These are phyloP conservation scores for Setomelanomma holmii DNA, from an alignment of 2,329 filamentous ascomycete species.

Conservation along the genomic window DNA sequence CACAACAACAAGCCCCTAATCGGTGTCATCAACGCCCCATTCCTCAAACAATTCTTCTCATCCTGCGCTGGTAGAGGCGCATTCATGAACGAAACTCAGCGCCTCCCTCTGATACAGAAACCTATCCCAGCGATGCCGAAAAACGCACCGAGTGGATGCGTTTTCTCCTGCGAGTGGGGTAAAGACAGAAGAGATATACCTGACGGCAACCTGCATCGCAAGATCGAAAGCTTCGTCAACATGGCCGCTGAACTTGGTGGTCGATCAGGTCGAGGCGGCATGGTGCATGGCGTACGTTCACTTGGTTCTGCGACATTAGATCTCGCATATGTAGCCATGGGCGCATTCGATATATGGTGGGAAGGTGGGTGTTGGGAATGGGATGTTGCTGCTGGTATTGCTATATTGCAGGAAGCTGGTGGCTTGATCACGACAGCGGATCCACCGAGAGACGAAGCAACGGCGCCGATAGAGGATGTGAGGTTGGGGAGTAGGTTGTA, in stretches of 20 bases:
- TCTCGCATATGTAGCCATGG: slow-evolving; percentile 77
- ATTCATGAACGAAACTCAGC: slow-evolving; percentile 70
- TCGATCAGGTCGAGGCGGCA: slow-evolving; percentile 71
- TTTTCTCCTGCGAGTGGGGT: slow-evolving; percentile 81
- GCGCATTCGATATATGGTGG: slow-evolving; percentile 82
- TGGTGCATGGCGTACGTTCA: slow-evolving; percentile 79
- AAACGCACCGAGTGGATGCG: slow-evolving; percentile 71
- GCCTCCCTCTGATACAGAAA: slow-evolving; percentile 68
- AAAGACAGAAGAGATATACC: slow-evolving; percentile 73
- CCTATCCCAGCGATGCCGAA: slow-evolving; percentile 69
- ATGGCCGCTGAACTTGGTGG: slow-evolving; percentile 73
- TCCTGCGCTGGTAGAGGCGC: slow-evolving; percentile 71
- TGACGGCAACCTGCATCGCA: slow-evolving; percentile 73
- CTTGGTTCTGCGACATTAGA: slow-evolving; percentile 76
- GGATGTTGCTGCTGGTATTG: slow-evolving; percentile 80
- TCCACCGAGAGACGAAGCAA: slow-evolving; percentile 66
- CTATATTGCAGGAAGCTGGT: slow-evolving; percentile 75
- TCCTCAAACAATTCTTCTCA: slow-evolving; percentile 73
- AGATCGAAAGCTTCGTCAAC: slow-evolving; percentile 77
- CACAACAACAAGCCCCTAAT: slow-evolving; percentile 67
- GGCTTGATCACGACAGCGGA: slow-evolving; percentile 78
- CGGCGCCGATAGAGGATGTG: slow-evolving; percentile 64
- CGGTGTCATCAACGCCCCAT: slow-evolving; percentile 75
- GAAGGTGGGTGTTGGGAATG: slow-evolving; percentile 84
- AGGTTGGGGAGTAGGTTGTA: slow-evolving; percentile 73